Evolutionary conservation across 2,329 filamentous ascomycete genomes (phyloP).

Genomic region (Epichloe baconii): DNA sequence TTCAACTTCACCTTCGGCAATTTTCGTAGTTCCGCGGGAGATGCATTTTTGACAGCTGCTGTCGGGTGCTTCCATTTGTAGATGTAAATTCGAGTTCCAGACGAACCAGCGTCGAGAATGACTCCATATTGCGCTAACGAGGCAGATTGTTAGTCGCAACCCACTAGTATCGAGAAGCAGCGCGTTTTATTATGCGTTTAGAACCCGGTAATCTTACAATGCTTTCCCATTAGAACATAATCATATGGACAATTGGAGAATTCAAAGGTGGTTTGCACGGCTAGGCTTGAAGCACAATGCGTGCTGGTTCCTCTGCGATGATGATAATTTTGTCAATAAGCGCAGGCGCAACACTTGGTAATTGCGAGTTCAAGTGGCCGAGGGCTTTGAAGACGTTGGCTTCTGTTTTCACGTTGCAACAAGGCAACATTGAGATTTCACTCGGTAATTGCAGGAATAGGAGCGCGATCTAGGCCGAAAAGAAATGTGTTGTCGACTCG

Average conservation of each 20-base stretch:
- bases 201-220: slow-evolving; percentile 12
- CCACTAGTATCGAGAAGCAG: not conserved
- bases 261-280: not conserved
- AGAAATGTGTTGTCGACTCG: not conserved
- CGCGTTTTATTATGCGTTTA: not conserved
- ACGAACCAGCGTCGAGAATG: slow-evolving; percentile 94
- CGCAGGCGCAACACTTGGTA: not conserved
- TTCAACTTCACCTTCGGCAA: slow-evolving; percentile 75
- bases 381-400: no score
- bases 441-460: not conserved
- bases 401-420: no score
- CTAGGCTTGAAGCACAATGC: not conserved
- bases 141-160: not conserved
- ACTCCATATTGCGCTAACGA: slow-evolving; percentile 64
- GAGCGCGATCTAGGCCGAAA: not conserved
- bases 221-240: slow-evolving; percentile 15
- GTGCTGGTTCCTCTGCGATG: not conserved
- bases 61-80: slow-evolving; percentile 83
- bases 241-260: not conserved
- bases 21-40: slow-evolving; percentile 34
- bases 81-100: slow-evolving; percentile 86
- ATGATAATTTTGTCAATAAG: not conserved
- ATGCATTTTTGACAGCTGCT: slow-evolving; percentile 43
- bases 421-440: no score
- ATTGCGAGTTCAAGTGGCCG: not conserved